Conservation (phyloP, 345 rosid genomes). For the Syzygium aromaticum region DNA sequence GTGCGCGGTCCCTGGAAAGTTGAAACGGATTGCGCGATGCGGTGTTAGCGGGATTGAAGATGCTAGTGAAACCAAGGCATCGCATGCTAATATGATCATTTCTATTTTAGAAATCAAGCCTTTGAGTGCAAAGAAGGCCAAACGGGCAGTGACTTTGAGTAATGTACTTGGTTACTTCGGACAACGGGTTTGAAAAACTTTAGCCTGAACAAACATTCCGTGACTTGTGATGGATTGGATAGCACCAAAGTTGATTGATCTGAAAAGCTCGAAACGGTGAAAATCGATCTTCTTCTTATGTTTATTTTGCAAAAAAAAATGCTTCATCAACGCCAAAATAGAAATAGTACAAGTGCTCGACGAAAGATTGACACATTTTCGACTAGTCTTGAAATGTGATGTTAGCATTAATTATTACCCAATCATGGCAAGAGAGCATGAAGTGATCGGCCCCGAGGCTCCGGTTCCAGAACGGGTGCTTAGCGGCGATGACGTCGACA, state of each 20-base stretch:
- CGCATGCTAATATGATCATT: background rate
- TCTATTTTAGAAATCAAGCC: background rate
- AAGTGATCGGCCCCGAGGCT: constrained; percentile 76
- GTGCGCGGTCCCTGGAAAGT: constrained; percentile 45
- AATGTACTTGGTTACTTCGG: background rate
- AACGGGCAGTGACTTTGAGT: background rate
- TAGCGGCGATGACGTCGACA: constrained; percentile 25
- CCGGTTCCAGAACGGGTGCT: constrained; percentile 64
- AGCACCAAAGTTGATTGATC: background rate
- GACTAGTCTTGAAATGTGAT: background rate
- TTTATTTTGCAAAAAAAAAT: too few relatives aligned
- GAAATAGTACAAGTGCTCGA: background rate
- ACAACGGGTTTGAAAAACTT: background rate
- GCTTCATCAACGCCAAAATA: too few relatives aligned
- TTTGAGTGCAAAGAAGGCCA: background rate
- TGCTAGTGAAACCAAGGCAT: background rate
- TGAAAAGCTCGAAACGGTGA: background rate
- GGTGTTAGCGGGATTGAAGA: background rate
- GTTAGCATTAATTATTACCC: constrained; percentile 34
- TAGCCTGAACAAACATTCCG: background rate
- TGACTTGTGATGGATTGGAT: background rate
- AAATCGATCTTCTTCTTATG: background rate
- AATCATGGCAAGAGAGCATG: constrained; percentile 82
- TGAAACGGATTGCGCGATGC: background rate
- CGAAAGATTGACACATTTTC: background rate